Percentiles rank a stretch among this genome's conserved stretches.
Evolutionary conservation across 169 alveolate genomes (phyloP).

Genomic region (Amoebophrya sp.): DNA sequence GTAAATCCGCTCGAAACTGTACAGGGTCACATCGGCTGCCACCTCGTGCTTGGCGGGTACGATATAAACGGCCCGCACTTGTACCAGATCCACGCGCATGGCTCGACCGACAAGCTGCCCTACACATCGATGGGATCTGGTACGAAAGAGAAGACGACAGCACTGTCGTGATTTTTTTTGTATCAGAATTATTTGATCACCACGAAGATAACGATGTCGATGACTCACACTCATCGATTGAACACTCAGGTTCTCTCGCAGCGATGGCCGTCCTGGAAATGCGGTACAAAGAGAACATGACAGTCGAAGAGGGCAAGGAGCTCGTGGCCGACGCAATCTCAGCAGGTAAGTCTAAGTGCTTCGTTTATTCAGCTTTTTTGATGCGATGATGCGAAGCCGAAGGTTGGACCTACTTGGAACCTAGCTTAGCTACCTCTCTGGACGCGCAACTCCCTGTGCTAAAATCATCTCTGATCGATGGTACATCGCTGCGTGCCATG

Average conservation of each 20-base stretch:
- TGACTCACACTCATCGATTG: too few relatives aligned
- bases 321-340: conserved; percentile 42
- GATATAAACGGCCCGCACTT: conserved; percentile 90
- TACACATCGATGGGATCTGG: conserved; percentile 97
- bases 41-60: conserved; percentile 90
- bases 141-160: too few relatives aligned
- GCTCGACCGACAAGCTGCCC: conserved; percentile 74
- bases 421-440: too few relatives aligned
- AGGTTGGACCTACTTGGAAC: too few relatives aligned
- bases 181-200: background rate
- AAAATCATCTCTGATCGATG: too few relatives aligned
- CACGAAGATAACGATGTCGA: background rate
- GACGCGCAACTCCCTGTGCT: too few relatives aligned
- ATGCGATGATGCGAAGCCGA: too few relatives aligned
- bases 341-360: too few relatives aligned
- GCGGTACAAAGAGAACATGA: conserved; percentile 35
- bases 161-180: background rate
- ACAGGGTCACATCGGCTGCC: conserved; percentile 91
- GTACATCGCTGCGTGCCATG: too few relatives aligned
- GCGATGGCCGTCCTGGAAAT: conserved; percentile 89
- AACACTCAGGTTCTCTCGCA: conserved; percentile 54
- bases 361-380: too few relatives aligned
- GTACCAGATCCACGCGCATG: conserved; percentile 81
- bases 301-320: conserved; percentile 27
- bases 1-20: too few relatives aligned